phyloP scores from a whole-genome alignment of 2,329 filamentous ascomycete genomes.

The Neofusicoccum parvum region DNA sequence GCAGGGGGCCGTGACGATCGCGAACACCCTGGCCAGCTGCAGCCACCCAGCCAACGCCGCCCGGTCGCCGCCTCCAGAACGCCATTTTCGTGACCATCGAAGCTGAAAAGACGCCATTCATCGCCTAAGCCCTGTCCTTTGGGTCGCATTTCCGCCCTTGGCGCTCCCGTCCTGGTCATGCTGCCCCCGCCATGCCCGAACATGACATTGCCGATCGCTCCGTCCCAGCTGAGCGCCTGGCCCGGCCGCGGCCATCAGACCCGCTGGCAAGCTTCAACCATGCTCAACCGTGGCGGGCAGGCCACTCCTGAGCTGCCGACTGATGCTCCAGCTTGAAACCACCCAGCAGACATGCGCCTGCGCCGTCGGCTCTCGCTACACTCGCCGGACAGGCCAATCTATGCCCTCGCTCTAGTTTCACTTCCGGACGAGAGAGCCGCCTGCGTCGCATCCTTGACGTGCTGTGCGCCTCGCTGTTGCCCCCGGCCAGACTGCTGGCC shows the following conservation, averaged over 20 bases:
- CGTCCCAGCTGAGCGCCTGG: slow-evolving; percentile 13
- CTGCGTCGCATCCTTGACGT: slow-evolving; percentile 4
- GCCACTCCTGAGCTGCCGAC: slow-evolving; percentile 9
- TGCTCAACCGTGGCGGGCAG: neutral
- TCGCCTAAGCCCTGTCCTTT: slow-evolving; percentile 11
- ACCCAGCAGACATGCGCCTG: neutral
- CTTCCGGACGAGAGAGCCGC: slow-evolving; percentile 7
- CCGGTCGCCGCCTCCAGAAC: slow-evolving; percentile 11
- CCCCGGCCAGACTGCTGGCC: slow-evolving; percentile 1
- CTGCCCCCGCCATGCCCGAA: slow-evolving; percentile 7
- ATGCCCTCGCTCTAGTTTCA: slow-evolving; percentile 13
- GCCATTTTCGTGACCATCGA: slow-evolving; percentile 12
- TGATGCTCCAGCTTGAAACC: slow-evolving; percentile 4
- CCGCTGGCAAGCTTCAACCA: slow-evolving; percentile 16
- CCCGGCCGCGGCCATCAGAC: neutral
- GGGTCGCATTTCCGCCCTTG: slow-evolving; percentile 8
- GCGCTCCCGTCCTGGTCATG: neutral
- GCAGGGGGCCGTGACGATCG: neutral
- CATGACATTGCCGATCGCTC: slow-evolving; percentile 7
- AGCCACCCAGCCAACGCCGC: neutral
- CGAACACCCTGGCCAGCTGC: neutral
- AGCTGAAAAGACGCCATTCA: slow-evolving; percentile 18
- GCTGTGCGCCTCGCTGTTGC: slow-evolving; percentile 9
- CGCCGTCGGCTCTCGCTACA: slow-evolving; percentile 9
- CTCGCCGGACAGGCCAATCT: neutral